These are phyloP conservation scores for Biscogniauxia mediterranea DNA, from an alignment of 2,329 filamentous ascomycete species.

Conservation along the genomic window DNA sequence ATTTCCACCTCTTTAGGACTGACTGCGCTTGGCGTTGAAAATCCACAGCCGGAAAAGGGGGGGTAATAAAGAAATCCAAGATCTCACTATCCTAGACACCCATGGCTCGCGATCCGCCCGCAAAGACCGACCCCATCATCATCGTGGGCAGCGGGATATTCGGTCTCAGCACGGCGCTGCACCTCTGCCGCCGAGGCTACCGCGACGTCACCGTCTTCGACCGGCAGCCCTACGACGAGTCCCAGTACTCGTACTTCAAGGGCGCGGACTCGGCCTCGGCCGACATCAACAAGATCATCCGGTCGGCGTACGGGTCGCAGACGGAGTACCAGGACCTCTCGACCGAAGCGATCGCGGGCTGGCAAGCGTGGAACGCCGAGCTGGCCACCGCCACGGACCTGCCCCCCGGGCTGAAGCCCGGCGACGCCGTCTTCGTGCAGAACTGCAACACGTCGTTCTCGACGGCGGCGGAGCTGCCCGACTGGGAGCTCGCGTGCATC, in stretches of 20 bases:
- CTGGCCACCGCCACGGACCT: constrained; percentile 27
- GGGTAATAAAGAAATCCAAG: no score
- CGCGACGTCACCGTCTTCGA: constrained; percentile 46
- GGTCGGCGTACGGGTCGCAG: constrained; percentile 39
- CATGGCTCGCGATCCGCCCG: no score
- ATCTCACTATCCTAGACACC: no score
- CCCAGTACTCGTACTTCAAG: constrained; percentile 37
- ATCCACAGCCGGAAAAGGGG: no score
- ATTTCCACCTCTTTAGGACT: no score
- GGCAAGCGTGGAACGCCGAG: constrained; percentile 43
- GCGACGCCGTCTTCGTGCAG: constrained; percentile 35
- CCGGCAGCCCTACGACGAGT: constrained; percentile 39
- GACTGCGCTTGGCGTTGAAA: no score
- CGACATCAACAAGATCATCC: constrained; percentile 43
- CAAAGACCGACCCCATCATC: constrained; percentile 18
- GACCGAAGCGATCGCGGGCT: constrained; percentile 38
- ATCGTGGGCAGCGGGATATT: constrained; percentile 32
- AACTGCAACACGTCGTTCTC: constrained; percentile 36
- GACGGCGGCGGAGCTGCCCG: constrained; percentile 21
- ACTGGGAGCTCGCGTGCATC: constrained; percentile 38
- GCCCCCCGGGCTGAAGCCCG: constrained; percentile 37
- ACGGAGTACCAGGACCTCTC: constrained; percentile 44
- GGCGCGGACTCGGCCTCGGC: constrained; percentile 34
- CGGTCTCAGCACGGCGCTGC: constrained; percentile 38
- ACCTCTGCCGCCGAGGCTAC: constrained; percentile 42